Evolutionary conservation across 2,329 filamentous ascomycete species (phyloP), one percentile per base, ranked within the genome.

Genomic region (Sphaerulina populicola): DNA sequence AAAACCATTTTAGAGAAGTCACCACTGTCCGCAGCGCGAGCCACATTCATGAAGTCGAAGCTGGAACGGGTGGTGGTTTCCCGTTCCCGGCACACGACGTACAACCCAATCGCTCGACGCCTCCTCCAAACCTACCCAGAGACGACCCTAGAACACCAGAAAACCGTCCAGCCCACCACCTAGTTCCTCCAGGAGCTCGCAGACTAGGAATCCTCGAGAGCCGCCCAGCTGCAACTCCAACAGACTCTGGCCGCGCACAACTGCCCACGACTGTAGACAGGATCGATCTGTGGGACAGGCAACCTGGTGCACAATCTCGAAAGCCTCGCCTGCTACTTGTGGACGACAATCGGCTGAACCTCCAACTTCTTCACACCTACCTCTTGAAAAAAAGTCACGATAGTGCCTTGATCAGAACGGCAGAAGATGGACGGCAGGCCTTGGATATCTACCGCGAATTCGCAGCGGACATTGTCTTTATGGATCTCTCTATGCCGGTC

Each of bases 341-440:
- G 14, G 61, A 64, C 39, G 62, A 64, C 53, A 64, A 64, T 42
- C 56, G 56, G 38, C 44, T 64, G 43, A 65, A 64, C 18, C 54
- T 62, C 3, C 49, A 59, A 21, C 51, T 63, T 2, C 47, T 62
- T 14, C 62, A 69, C 2, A 66, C 69, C 2, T 71, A 68, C 2
- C 68, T 56, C 29, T 58, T 55, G 41, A 60, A 54, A 30, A 54
- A 55, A 21, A 56, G 55, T 6, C 57, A 57, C 46, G 57, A 53
- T 21, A 39, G 21, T n/a, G 44, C 51, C 15, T 61, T 11, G 66
- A 70, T 12, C 64, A 68, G 18, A 66, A 68, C 53, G 23, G 75
- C 74, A 1, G 62, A 62, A 35, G 70, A 77, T 54, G 75, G 75
- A 3, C 65, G 71, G 1, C 69, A 76, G 54, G 76, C 75, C 1